Percentiles rank a stretch among this genome's conserved stretches.
Conservation (phyloP, 805 yeast genomes). For the Candida ovalis region DNA sequence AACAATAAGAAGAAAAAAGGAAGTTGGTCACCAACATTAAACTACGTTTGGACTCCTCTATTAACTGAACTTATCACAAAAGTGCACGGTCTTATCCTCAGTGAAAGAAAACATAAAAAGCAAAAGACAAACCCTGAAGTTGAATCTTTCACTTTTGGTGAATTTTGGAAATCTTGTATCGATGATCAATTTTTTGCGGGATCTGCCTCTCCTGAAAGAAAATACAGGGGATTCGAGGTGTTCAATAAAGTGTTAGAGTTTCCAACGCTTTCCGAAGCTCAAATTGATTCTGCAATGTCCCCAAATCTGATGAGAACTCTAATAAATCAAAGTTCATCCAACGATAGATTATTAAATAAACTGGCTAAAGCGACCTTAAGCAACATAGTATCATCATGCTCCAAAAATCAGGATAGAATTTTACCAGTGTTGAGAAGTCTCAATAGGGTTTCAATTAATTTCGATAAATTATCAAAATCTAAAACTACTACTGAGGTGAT, state of each 20-base stretch:
- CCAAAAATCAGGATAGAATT: slow-evolving; percentile 34
- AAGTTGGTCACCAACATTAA: slow-evolving; percentile 71
- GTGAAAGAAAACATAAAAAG: slow-evolving; percentile 35
- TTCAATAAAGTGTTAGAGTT: slow-evolving; percentile 46
- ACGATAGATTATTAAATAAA: slow-evolving; percentile 62
- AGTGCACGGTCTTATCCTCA: slow-evolving; percentile 17
- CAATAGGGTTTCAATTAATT: slow-evolving; percentile 57
- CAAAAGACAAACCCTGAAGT: slow-evolving; percentile 17
- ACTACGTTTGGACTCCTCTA: slow-evolving; percentile 70
- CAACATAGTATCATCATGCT: slow-evolving; percentile 37
- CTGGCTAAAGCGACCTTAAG: slow-evolving; percentile 53
- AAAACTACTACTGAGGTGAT: slow-evolving; percentile 54
- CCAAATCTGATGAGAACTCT: slow-evolving; percentile 68
- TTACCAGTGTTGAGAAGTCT: slow-evolving; percentile 28
- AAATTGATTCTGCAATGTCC: slow-evolving; percentile 39
- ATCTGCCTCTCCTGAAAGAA: slow-evolving; percentile 79
- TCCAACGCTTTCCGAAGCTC: slow-evolving; percentile 12
- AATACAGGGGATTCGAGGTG: slow-evolving; percentile 80
- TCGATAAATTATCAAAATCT: slow-evolving; percentile 73
- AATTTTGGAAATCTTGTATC: slow-evolving; percentile 76
- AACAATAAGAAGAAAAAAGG: slow-evolving; percentile 50
- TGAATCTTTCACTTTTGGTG: slow-evolving; percentile 39
- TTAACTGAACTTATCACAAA: slow-evolving; percentile 38
- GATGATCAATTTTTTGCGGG: slow-evolving; percentile 79
- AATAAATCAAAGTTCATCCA: slow-evolving; percentile 70